Evolutionary conservation across 2,329 filamentous ascomycete species (phyloP), one percentile per base, ranked within the genome.

Genomic region (Aureobasidium leucospermi): DNA sequence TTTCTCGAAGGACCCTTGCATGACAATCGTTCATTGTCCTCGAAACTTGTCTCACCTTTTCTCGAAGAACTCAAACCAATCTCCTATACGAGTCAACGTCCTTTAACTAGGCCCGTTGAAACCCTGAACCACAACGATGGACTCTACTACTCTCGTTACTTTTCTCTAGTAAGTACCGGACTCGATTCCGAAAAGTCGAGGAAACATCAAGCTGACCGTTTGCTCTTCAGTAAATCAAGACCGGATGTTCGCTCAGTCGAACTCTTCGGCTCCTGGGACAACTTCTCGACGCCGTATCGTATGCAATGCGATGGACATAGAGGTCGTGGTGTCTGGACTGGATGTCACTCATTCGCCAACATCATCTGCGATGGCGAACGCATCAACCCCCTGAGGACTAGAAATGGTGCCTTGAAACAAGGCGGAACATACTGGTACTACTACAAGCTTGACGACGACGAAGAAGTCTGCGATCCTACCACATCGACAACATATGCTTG

Each of bases 401-500:
- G 90, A 67, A 83, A 83, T 65, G 91, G 91, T 60, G 92, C 88
- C 56, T 80, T 96, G 64, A 94, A 88, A 73, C 96, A 96, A 89
- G 92, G 92, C 46, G 85, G 88, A 62, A 94, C 87, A 15, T 96
- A 96, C 74, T 96, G 93, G 81, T 97, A 96, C 79, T 96, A 95
- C 89, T 96, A 96, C 74, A 85, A 92, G 70, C 73, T 96, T 43
- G 85, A 96, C 72, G 85, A 87, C 65, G 85, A 87, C 49, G 79
- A 85, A 36, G 92, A 96, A 73, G 85, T 83, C 55, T 85, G 90
- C 71, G 90, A 96, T 70, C 78, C 86, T 31, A 75, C 83, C 2
- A 79, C 88, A 66, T 87, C 88, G 16, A 86, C 82, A 10, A 96
- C 92, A 1, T 91, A 84, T 2, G 75, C 82, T 45, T 97, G 93